Conservation (phyloP, 805 yeast genomes). For the Ogataea henricii region DNA sequence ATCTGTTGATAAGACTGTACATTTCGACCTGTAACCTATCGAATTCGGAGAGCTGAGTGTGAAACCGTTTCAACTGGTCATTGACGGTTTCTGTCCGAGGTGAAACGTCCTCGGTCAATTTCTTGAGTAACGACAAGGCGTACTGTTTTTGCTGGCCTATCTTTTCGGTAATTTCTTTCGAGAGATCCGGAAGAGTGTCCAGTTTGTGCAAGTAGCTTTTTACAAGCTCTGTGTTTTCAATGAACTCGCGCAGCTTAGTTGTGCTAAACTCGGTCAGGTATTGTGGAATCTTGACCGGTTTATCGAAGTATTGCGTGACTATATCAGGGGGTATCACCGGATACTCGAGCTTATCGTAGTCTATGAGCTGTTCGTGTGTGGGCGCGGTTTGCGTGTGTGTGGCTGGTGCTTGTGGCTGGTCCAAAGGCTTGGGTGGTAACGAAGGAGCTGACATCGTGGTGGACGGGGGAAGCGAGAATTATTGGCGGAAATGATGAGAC, state of each 20-base stretch:
- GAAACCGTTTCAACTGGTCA: constrained; percentile 26
- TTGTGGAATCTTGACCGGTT: constrained; percentile 20
- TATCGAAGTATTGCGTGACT: constrained; percentile 8
- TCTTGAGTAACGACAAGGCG: constrained; percentile 30
- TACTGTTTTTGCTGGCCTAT: constrained; percentile 41
- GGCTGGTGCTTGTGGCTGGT: neutral
- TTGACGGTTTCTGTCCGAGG: constrained; percentile 24
- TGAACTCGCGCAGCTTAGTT: constrained; percentile 23
- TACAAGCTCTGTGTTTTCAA: constrained; percentile 17
- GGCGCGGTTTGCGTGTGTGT: neutral
- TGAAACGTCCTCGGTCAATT: constrained; percentile 27
- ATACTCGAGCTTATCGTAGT: constrained; percentile 25
- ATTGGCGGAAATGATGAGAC: no score
- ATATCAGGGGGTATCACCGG: constrained; percentile 26
- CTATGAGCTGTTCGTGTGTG: constrained; percentile 12
- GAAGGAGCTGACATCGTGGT: constrained; percentile 10
- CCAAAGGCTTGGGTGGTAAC: constrained; percentile 10
- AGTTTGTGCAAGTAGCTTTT: constrained; percentile 22
- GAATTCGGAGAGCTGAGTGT: constrained; percentile 21
- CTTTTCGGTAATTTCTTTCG: constrained; percentile 29
- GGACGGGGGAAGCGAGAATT: no score
- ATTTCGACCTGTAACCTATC: constrained; percentile 29
- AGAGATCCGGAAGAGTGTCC: constrained; percentile 17
- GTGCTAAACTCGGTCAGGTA: constrained; percentile 28
- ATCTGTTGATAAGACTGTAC: constrained; percentile 32